Evolutionary conservation across 2,329 filamentous ascomycete genomes (phyloP), one percentile per base, ranked within the genome.

Genomic region (Diaporthe helianthi): DNA sequence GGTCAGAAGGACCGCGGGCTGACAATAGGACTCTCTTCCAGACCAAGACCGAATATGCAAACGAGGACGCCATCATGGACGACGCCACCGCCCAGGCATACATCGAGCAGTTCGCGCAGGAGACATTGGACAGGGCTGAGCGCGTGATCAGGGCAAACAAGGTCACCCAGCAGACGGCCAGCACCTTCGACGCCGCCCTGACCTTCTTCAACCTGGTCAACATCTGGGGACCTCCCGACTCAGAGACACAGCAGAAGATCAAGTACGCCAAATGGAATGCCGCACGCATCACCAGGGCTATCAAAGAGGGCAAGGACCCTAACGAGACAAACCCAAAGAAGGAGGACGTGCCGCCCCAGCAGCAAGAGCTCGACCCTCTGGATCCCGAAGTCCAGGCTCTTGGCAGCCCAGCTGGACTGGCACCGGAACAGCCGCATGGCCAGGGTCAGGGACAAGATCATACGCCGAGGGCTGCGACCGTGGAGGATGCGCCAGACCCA

Each of bases 211-310:
- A 98, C 74, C 85, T 98, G 6, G 87, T 93, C 68, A 90, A 90
- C 72, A 92, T 97, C 75, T 99, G 95, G 94, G 91, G 89, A 7
- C 81, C 87, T 0, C 82, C 90, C 13, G 93, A 97, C 41, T 81
- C 87, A 1, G 94, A 98, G 76, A 89, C 90, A 24, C 85, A 89
- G 47, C 88, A 93, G 67, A 98, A 97, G 84, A 93, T 95, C 80
- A 98, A 97, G 79, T 99, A 93, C 78, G 94, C 95, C 51, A 99
- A 98, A 80, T 99, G 93, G 86, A 97, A 98, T 79, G 94, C 95
- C 2, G 83, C 95, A 44, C 89, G 96, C 69, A 99, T 99, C 76
- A 85, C 92, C 19, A 97, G 93, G 80, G 96, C 96, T 13, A 87
- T 98, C 76, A 96, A 94, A 76, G 92, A 94, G 49, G 94, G 94